These are phyloP conservation scores for Tolypocladium tundrense DNA, from an alignment of 2,329 filamentous ascomycete genomes.

Conservation along the genomic window DNA sequence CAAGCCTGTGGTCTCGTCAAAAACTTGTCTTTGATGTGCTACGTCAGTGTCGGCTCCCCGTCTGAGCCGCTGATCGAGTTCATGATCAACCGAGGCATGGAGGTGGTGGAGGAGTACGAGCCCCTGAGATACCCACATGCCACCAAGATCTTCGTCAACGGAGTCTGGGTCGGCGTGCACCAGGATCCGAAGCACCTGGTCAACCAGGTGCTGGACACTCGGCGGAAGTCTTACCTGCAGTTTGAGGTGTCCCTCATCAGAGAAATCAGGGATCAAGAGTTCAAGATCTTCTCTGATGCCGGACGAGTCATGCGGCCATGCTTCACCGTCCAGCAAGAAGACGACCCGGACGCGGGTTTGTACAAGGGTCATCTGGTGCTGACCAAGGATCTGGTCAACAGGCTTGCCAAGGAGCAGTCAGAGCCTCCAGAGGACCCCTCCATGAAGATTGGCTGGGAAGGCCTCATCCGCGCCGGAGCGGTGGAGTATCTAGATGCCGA, in stretches of 20 bases:
- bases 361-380: conserved; percentile 64
- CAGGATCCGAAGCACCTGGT: conserved; percentile 81
- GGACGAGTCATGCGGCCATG: conserved; percentile 89
- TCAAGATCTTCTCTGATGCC: conserved; percentile 97
- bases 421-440: conserved; percentile 49
- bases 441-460: conserved; percentile 75
- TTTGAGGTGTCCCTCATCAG: conserved; percentile 91
- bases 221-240: conserved; percentile 73
- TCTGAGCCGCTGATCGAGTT: conserved; percentile 87
- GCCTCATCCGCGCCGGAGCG: conserved; percentile 71
- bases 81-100: conserved; percentile 93
- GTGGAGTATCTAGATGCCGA: conserved; percentile 97
- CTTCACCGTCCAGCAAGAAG: conserved; percentile 86
- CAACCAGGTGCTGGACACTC: conserved; percentile 63
- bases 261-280: conserved; percentile 93
- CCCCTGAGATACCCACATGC: conserved; percentile 76
- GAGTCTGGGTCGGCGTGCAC: conserved; percentile 95
- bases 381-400: conserved; percentile 70
- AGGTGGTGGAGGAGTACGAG: conserved; percentile 91
- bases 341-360: conserved; percentile 52
- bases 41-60: conserved; percentile 89
- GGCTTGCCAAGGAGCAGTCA: conserved; percentile 63
- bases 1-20: conserved; percentile 98
- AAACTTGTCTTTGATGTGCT: conserved; percentile 96
- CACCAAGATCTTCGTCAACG: conserved; percentile 97